Base-by-base conservation (phyloP, 2,329 filamentous ascomycete species). In the Phaeosphaeria sp. region DNA sequence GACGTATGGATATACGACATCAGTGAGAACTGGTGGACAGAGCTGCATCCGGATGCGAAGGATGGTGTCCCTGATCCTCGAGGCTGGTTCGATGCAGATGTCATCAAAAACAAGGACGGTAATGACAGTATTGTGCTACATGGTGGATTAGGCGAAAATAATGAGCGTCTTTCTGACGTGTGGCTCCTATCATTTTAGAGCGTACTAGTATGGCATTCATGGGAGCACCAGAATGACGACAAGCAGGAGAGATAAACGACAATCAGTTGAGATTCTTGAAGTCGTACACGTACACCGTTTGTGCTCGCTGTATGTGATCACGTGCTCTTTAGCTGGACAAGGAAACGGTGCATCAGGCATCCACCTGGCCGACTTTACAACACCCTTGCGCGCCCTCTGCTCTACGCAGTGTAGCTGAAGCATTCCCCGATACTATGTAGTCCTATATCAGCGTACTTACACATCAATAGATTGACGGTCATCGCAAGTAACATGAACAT, bases 21-120 rank as follows among this genome's bases (percentile, higher is more conserved):
- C 21, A 64, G 56, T 23, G 72, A 75, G 46, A 67, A 72, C 21
- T 72, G 72, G 72, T 77, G 74, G 74, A 74, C 72, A 7, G 62
- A 69, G 55, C 30, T 75, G 18, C 54, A 71, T 4, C 69, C 64
- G 2, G 50, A 50, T 17, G 67, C 59, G 4, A 58, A 52, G 2
- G 65, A 71, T 3, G 71, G 68, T 7, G 39, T 55, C 10, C 83
- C 84, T 7, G 66, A 68, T 11, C 71, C 80, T 1, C 73, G 84
- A 43, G 84, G 84, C 5, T 86, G 84, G 83, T 85, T 85, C 57
- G 83, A 78, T 71, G 83, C 82, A 1, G 82, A 83, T 68, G 76
- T 81, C 3, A 52, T 79, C 1, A 72, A 66, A 47, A 63, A 59
- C 3, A 27, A 66, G 7, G 65, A 68, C 21, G 69, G 62, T 0